Conservation (phyloP, 805 yeast genomes). For the Lachancea kluyveri region DNA sequence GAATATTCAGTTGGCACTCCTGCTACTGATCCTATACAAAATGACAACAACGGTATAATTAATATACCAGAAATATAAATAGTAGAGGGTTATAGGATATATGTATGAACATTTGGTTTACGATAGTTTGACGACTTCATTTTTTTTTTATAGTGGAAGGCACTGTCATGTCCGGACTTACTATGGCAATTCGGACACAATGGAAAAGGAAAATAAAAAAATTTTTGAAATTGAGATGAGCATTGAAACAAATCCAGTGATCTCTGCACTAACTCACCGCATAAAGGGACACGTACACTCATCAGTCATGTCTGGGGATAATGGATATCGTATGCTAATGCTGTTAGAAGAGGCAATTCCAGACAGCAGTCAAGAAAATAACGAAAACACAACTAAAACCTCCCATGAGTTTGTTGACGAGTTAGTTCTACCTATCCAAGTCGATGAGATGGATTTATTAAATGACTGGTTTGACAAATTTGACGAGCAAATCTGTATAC, state of each 20-base stretch:
- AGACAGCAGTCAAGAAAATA: neutral
- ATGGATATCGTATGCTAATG: conserved; percentile 26
- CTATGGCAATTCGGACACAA: too few species aligned
- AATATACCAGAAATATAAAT: conserved; percentile 18
- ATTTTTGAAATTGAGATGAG: neutral
- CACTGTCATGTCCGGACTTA: too few species aligned
- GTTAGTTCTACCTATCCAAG: conserved; percentile 24
- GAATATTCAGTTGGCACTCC: conserved; percentile 4
- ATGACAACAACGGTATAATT: conserved; percentile 22
- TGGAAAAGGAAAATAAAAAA: neutral
- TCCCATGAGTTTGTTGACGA: conserved; percentile 31
- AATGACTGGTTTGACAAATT: conserved; percentile 33
- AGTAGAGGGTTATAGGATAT: too few species aligned
- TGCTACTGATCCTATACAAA: conserved; percentile 9
- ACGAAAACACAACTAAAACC: conserved; percentile 13
- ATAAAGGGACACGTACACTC: neutral
- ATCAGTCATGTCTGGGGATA: conserved; percentile 19
- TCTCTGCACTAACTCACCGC: too few species aligned
- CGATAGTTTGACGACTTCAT: too few species aligned
- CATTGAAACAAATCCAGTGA: neutral
- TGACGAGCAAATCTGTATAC: conserved; percentile 32
- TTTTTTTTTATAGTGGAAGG: too few species aligned
- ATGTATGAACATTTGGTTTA: too few species aligned
- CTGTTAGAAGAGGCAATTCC: conserved; percentile 24
- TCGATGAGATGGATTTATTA: conserved; percentile 28